phyloP scores from a whole-genome alignment of 306 rosid species.

The Vachellia pachyceras region DNA sequence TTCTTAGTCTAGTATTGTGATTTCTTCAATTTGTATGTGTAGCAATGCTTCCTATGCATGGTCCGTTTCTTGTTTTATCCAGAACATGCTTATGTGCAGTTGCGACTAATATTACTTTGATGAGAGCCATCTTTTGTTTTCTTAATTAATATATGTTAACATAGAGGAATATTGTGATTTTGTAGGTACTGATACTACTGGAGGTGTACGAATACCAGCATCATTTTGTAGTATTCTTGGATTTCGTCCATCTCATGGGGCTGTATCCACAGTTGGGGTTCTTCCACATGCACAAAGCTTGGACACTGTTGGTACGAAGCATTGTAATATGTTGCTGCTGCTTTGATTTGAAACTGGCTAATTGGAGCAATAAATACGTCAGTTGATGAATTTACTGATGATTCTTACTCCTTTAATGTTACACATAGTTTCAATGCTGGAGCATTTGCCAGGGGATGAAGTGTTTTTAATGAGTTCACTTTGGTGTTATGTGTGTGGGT shows the following conservation, averaged over 20 bases:
- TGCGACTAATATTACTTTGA: not conserved
- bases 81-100: slow-evolving; percentile 12
- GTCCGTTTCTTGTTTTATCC: slow-evolving; percentile 22
- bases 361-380: not conserved
- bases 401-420: slow-evolving; percentile 15
- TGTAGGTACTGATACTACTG: slow-evolving; percentile 84
- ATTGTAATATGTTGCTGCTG: slow-evolving; percentile 19
- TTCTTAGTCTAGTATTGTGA: slow-evolving; percentile 29
- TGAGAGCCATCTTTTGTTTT: not conserved
- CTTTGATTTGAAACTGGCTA: not conserved
- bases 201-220: slow-evolving; percentile 84
- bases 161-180: slow-evolving; percentile 20
- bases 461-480: not conserved
- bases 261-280: slow-evolving; percentile 67
- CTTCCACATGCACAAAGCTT: slow-evolving; percentile 79
- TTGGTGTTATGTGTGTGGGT: not conserved
- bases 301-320: slow-evolving; percentile 77
- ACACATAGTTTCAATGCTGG: not conserved
- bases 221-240: slow-evolving; percentile 83
- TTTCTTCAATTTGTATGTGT: slow-evolving; percentile 24
- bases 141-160: slow-evolving; percentile 23
- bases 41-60: slow-evolving; percentile 22
- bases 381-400: not conserved
- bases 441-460: not conserved
- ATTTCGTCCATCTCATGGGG: slow-evolving; percentile 84